These are phyloP conservation scores for Phytophthora cactorum DNA, from an alignment of 352 stramenopile species.

Conservation along the genomic window DNA sequence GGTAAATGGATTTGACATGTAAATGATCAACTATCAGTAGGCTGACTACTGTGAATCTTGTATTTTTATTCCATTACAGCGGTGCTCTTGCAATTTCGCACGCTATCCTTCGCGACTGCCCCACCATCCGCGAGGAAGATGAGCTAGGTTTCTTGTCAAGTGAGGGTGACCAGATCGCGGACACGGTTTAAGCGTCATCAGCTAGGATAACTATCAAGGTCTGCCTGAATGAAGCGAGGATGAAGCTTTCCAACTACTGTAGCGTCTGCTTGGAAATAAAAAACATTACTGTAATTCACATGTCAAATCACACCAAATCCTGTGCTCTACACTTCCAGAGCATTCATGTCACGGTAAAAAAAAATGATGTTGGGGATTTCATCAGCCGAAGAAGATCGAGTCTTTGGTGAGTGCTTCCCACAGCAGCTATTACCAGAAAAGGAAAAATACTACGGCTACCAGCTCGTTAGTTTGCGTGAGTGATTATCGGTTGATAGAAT, in stretches of 20 bases:
- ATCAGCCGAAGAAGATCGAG: too few species aligned
- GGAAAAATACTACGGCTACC: too few species aligned
- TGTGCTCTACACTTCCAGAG: too few species aligned
- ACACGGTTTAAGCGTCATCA: constrained; percentile 59
- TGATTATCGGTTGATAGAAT: too few species aligned
- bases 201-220: constrained; percentile 17
- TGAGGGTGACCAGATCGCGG: constrained; percentile 68
- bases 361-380: too few species aligned
- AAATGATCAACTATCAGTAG: not conserved
- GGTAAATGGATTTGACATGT: constrained; percentile 40
- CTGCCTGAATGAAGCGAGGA: constrained; percentile 20
- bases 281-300: too few species aligned
- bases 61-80: constrained; percentile 32
- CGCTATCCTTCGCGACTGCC: constrained; percentile 81
- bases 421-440: too few species aligned
- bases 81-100: constrained; percentile 78
- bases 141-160: constrained; percentile 81
- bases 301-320: too few species aligned
- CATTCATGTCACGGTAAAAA: too few species aligned
- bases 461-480: too few species aligned
- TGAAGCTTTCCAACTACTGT: not conserved
- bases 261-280: too few species aligned
- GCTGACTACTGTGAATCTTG: constrained; percentile 3
- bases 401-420: too few species aligned
- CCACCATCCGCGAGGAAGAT: constrained; percentile 76